Evolutionary conservation across 345 rosid species (phyloP).

Genomic region (Syzygium grande): DNA sequence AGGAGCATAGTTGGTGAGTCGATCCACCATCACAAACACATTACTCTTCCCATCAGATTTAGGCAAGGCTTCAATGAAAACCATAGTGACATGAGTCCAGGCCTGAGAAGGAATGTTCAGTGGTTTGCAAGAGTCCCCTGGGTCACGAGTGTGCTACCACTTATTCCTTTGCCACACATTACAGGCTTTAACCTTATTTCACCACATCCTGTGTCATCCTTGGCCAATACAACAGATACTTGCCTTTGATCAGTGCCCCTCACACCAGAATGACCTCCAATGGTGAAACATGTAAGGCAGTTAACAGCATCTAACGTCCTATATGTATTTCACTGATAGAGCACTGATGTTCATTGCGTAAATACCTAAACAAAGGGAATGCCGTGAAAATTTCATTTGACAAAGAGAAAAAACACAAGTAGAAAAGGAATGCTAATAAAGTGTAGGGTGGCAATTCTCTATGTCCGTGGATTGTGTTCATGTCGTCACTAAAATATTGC

Average conservation of each 20-base stretch:
- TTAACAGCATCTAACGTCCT: not conserved
- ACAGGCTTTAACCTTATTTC: not conserved
- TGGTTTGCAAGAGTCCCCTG: not conserved
- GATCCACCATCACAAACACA: not conserved
- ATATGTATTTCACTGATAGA: not conserved
- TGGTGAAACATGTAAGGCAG: not conserved
- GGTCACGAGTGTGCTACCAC: not conserved
- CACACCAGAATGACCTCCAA: not conserved
- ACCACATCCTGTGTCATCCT: not conserved
- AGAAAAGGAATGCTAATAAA: no score
- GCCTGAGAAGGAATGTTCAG: not conserved
- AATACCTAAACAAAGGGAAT: not conserved
- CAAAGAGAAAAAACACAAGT: no score
- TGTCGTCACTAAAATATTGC: no score
- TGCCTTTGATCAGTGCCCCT: not conserved
- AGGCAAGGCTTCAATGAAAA: not conserved
- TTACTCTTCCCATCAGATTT: not conserved
- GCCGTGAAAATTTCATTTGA: not conserved
- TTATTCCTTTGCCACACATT: not conserved
- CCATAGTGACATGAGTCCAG: not conserved
- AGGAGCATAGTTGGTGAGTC: not conserved
- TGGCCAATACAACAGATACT: not conserved
- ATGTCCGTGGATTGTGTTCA: no score
- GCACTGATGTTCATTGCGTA: not conserved
- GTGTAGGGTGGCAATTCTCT: no score